Base-by-base conservation (phyloP, 2,329 filamentous ascomycete genomes). In the Botrytis fabae region DNA sequence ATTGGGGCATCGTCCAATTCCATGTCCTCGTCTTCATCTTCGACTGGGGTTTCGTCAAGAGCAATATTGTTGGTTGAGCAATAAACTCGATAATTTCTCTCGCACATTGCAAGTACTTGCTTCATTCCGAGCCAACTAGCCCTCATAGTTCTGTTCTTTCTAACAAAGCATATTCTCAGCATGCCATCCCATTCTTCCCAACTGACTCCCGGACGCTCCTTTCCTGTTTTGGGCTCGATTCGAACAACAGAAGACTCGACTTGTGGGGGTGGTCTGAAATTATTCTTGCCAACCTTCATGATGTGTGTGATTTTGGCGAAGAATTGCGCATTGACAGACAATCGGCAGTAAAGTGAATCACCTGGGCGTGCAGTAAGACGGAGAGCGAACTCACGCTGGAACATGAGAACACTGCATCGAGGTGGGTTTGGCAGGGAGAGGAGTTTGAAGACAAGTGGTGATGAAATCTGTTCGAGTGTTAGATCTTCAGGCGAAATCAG, bases 181-280 rank as follows among this genome's bases (percentile, higher is more conserved):
- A 98, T 86, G 16, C 95, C 95, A 80, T 98, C 95, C 91, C 95
- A 98, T 82, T 98, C 96, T 70, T 97, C 94, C 83, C 95, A 98
- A 81, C 90, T 93, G 76, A 98, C 95, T 78, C 94, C 91, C 70
- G 95, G 95, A 54, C 94, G 85, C 76, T 91, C 89, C 65, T 84
- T 85, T 18, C 94, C 94, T 54, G 89, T 87, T 84, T 98, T 97
- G 35, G 94, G 94, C 80, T 95, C 93, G 77, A 98, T 92, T 74
- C 95, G 89, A 65, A 98, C 94, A 10, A 98, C 95, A 73, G 92
- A 95, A 12, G 90, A 93, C 83, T 99, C 96, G 73, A 99, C 96
- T 80, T 94, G 89, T 14, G 96, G 96, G 0, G 96, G 95, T 0
- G 96, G 96, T 75, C 93, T 94, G 87, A 98, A 99, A 85, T 98